Evolutionary conservation across 768 basidiomycete genomes (phyloP), one percentile per base, ranked within the genome.

Genomic region (Suillus americanus): DNA sequence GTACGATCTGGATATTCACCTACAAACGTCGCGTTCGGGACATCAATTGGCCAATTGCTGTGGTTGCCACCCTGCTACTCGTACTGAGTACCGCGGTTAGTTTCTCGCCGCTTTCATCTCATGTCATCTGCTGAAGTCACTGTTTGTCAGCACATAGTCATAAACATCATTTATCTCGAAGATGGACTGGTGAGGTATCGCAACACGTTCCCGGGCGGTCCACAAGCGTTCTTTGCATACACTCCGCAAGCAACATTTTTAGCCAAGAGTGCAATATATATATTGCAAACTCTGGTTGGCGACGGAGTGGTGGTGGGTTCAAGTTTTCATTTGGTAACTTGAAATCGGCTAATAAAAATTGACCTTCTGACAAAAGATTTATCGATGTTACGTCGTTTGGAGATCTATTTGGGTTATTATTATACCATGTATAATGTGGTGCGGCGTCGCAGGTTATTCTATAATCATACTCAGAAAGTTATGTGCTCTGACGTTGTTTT

Each of bases 141-240:
- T n/a, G n/a, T n/a, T 35, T 9, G 4, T 10, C 8, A 69, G 68
- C 68, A 70, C 35, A 61, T 67, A 5, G 57, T 45, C 25, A 38
- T 62, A 20, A 65, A 65, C 60, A 64, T 66, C 53, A 65, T 64
- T 4, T 65, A 67, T 25, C 2, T 71, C 3, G 20, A 66, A 61
- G 48, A 65, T 10, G 74, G 71, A 7, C 64, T 73, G 3, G 64
- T 75, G 35, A 35, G 10, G 35, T 35, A 35, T 35, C 35, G 8
- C 9, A 4, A 35, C 9, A 35, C 55, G 6, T 63, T 62, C 25
- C 69, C 67, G 8, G 71, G 71, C 4, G 73, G 74, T 1, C 71
- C 74, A 2, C 3, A 56, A 9, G 71, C 66, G 2, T 74, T 66
- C 60, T 74, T 75, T 53, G 67, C 66, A 1, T 64, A 69, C 46